Base-by-base conservation (phyloP, 1,139 yeast species). In the Candida buenavistaensis region DNA sequence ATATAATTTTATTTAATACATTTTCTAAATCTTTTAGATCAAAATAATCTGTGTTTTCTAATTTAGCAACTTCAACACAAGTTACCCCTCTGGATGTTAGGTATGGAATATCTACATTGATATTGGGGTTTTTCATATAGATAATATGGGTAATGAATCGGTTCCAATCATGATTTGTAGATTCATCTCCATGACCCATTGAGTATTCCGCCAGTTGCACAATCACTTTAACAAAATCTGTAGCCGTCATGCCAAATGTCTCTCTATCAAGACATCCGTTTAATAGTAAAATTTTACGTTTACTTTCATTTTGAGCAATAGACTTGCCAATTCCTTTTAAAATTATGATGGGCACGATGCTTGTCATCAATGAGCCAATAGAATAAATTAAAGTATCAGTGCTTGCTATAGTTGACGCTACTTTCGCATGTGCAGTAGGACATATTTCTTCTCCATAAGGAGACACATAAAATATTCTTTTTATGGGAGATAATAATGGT, bases 391-490 rank as follows among this genome's bases (percentile, higher is more conserved):
- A 59, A 10, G 75, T 71, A 32, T 81, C 75, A 0, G 85, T 67
- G 8, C 64, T 54, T 14, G 71, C 55, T 3, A 88, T 55, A 14
- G 77, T 68, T 0, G 75, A 57, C 1, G 78, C 55, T 0, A 83
- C 92, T 39, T 86, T 66, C 5, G 78, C 62, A 46, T 83, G 83
- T 2, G 94, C 92, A 16, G 69, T 59, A 3, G 97, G 96, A 45
- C 82, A 77, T 22, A 87, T 84, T 51, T 88, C 96, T 51, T 85
- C 88, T 1, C 96, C 96, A 50, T 85, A 86, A 0, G 95, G 94
- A 21, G 90, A 85, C 32, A 89, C 83, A 52, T 90, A 90, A 48
- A 80, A 82, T 6, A 89, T 75, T 19, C 92, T 62, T 25, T 75
- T 68, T 10, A 89, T 81, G 1, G 95, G 94, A 0, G 95, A 77